Evolutionary conservation across 441 rosid genomes (phyloP).

Genomic region (Breynia disticha): DNA sequence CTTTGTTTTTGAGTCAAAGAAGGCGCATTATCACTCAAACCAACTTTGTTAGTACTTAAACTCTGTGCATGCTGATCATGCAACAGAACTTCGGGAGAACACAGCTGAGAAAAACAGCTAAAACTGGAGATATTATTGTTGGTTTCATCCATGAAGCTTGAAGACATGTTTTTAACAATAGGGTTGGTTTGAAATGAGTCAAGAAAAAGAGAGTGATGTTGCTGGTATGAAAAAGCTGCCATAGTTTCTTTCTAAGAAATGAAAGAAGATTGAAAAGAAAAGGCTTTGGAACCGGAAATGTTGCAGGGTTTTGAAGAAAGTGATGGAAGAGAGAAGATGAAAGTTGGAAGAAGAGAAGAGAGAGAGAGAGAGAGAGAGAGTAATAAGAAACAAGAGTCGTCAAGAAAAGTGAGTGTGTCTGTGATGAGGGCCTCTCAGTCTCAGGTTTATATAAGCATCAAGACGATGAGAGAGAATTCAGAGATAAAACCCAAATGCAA

Average conservation of each 20-base stretch:
- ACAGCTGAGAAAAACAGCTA: conserved; percentile 22
- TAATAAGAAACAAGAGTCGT: conserved; percentile 9
- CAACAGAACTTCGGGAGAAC: conserved; percentile 12
- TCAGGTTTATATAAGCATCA: conserved; percentile 24
- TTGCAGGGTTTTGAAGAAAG: conserved; percentile 23
- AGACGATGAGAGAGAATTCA: conserved; percentile 6
- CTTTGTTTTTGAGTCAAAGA: conserved; percentile 32
- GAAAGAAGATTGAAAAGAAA: neutral
- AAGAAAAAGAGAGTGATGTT: conserved; percentile 23
- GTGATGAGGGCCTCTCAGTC: conserved; percentile 18
- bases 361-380: conserved; percentile 1
- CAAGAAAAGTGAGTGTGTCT: conserved; percentile 17
- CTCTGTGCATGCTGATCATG: conserved; percentile 1
- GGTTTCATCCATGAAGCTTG: conserved; percentile 27
- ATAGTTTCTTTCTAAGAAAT: conserved; percentile 10
- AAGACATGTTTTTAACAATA: conserved; percentile 15
- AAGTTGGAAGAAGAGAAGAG: neutral
- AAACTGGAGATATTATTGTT: conserved; percentile 3
- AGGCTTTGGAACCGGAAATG: conserved; percentile 13
- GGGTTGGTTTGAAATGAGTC: conserved; percentile 24
- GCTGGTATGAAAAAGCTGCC: conserved; percentile 44
- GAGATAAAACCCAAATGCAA: neutral
- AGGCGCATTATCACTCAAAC: conserved; percentile 25
- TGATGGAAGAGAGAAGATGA: conserved; percentile 18
- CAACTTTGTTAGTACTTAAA: conserved; percentile 9